Conservation (phyloP, 345 rosid genomes). For the Dipteronia sinensis region DNA sequence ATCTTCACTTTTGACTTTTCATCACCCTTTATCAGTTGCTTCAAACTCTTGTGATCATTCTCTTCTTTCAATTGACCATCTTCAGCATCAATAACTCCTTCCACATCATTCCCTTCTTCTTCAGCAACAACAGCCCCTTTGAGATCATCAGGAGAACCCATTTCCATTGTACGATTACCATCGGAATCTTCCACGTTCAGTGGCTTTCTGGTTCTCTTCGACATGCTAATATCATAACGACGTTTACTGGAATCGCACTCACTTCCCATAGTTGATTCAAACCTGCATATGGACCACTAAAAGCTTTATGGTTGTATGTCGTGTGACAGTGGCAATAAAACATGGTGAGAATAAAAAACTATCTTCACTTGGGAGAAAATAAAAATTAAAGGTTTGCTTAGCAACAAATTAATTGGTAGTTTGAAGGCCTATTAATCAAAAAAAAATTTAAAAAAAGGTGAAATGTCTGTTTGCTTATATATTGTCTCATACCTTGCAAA, state of each 20-base stretch:
- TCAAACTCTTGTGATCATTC: slow-evolving; percentile 53
- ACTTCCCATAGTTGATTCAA: slow-evolving; percentile 42
- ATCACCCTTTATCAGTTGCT: slow-evolving; percentile 54
- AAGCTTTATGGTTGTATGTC: slow-evolving; percentile 26
- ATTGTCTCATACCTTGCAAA: slow-evolving; percentile 18
- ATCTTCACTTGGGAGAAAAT: slow-evolving; percentile 1
- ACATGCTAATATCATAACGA: slow-evolving; percentile 61
- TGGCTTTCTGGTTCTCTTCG: slow-evolving; percentile 77
- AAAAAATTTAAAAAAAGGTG: slow-evolving; percentile 21
- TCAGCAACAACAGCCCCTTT: not conserved
- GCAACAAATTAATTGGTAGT: slow-evolving; percentile 22
- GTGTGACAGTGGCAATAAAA: slow-evolving; percentile 13
- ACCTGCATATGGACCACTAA: not conserved
- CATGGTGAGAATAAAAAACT: slow-evolving; percentile 10
- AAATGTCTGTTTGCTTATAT: slow-evolving; percentile 29
- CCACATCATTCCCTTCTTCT: not conserved
- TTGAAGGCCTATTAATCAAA: slow-evolving; percentile 3
- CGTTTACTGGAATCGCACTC: slow-evolving; percentile 37
- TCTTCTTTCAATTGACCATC: slow-evolving; percentile 17
- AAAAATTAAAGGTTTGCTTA: slow-evolving; percentile 20
- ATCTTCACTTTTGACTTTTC: slow-evolving; percentile 9
- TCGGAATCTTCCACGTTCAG: slow-evolving; percentile 10
- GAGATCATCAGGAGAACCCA: not conserved
- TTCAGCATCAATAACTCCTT: not conserved
- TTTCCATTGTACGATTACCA: not conserved